Evolutionary conservation across 257 asterid genomes (phyloP).

Genomic region (Ophiorrhiza pumila): DNA sequence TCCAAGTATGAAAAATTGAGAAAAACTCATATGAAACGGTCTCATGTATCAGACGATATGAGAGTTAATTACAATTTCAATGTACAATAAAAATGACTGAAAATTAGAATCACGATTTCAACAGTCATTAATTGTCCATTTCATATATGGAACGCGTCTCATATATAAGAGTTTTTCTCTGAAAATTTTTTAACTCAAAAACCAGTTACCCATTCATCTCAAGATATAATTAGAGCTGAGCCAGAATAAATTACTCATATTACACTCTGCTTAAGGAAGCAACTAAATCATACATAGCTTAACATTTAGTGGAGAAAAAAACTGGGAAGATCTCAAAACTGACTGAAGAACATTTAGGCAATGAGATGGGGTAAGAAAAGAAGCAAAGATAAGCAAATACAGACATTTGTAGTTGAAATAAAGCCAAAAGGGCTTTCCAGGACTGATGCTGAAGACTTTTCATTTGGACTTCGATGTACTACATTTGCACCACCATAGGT

Average conservation of each 20-base stretch:
- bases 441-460: slow-evolving; percentile 18
- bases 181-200: neutral
- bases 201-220: neutral
- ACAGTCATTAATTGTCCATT: too few species aligned
- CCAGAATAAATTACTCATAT: neutral
- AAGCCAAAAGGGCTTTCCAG: slow-evolving; percentile 12
- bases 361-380: slow-evolving; percentile 16
- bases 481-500: slow-evolving; percentile 44
- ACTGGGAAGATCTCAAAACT: neutral
- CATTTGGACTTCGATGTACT: slow-evolving; percentile 28
- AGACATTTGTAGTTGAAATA: slow-evolving; percentile 18
- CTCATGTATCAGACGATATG: too few species aligned
- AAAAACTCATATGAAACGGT: too few species aligned
- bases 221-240: neutral
- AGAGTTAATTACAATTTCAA: too few species aligned
- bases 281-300: neutral
- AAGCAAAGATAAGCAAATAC: slow-evolving; percentile 21
- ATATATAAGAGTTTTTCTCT: too few species aligned
- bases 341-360: slow-evolving; percentile 6
- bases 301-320: neutral
- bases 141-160: too few species aligned
- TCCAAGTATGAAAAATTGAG: too few species aligned
- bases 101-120: too few species aligned
- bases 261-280: neutral
- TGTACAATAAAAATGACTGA: too few species aligned